Evolutionary conservation across 257 asterid species (phyloP).

Genomic region (Gentiana dahurica): DNA sequence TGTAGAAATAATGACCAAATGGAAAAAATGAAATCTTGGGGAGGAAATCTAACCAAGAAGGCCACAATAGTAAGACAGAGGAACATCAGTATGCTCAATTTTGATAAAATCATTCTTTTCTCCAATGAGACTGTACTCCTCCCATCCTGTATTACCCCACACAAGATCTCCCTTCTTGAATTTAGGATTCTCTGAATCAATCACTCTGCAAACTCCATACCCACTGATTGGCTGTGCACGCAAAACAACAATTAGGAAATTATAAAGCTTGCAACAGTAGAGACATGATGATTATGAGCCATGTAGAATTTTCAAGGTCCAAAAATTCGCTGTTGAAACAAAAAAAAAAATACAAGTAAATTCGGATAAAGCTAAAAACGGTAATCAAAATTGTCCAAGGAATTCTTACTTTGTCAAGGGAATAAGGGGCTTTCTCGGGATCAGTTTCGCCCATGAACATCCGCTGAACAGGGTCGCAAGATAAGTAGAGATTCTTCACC

Average conservation of each 20-base stretch:
- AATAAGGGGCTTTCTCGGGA: conserved; percentile 7
- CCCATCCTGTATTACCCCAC: conserved; percentile 20
- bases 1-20: too few species aligned
- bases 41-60: conserved; percentile 24
- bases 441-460: conserved; percentile 15
- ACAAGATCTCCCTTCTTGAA: conserved; percentile 17
- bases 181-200: conserved; percentile 14
- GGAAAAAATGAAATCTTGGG: too few species aligned
- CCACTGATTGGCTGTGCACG: conserved; percentile 11
- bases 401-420: conserved; percentile 14
- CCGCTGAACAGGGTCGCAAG: conserved; percentile 24
- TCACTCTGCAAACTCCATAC: conserved; percentile 15
- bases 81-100: conserved; percentile 9
- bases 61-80: conserved; percentile 40
- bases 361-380: neutral
- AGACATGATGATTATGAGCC: too few species aligned
- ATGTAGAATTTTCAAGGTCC: too few species aligned
- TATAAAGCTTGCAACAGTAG: too few species aligned
- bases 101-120: conserved; percentile 2
- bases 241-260: neutral
- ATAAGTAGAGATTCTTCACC: conserved; percentile 6
- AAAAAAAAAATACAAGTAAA: neutral
- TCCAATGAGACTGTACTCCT: conserved; percentile 9
- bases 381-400: neutral
- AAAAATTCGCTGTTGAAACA: too few species aligned